Percentiles rank a stretch among this genome's conserved stretches.
phyloP scores from a whole-genome alignment of 1,284 basidiomycete genomes.

The Cryptococcus deneoformans region DNA sequence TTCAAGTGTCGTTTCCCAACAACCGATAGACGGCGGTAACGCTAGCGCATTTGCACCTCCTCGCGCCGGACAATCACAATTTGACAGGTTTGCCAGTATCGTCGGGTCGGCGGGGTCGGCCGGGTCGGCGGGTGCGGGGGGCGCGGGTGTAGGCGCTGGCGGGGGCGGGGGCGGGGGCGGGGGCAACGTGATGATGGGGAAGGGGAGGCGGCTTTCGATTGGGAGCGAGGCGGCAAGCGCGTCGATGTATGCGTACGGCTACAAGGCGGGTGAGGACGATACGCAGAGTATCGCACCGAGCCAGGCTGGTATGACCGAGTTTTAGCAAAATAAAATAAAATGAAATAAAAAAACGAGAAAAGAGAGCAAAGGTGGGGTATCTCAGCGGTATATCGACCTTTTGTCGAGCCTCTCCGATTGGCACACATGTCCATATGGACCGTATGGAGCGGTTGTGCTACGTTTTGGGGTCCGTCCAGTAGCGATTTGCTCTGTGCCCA shows the following conservation, averaged over 20 bases:
- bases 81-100: constrained; percentile 50
- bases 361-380: too few relatives aligned
- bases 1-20: constrained; percentile 86
- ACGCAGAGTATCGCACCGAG: constrained; percentile 45
- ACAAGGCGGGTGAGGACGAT: constrained; percentile 49
- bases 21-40: constrained; percentile 59
- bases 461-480: too few relatives aligned
- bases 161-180: constrained; percentile 23
- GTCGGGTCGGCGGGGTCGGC: too few relatives aligned
- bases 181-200: background rate
- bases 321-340: constrained; percentile 21
- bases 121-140: background rate
- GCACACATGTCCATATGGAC: too few relatives aligned
- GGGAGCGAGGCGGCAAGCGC: constrained; percentile 50
- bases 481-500: too few relatives aligned
- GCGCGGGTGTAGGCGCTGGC: background rate
- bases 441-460: too few relatives aligned
- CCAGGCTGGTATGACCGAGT: constrained; percentile 51
- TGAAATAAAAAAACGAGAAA: background rate
- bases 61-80: constrained; percentile 68
- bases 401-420: too few relatives aligned
- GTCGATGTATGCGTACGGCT: constrained; percentile 45
- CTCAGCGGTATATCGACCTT: too few relatives aligned
- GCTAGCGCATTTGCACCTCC: constrained; percentile 25
- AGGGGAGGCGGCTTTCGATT: constrained; percentile 57